A percentile compares a stretch with the other conserved stretches of the same genome.
Conservation (phyloP, 495 filamentous ascomycete genomes). For the Saxispiralis lemnorum region DNA sequence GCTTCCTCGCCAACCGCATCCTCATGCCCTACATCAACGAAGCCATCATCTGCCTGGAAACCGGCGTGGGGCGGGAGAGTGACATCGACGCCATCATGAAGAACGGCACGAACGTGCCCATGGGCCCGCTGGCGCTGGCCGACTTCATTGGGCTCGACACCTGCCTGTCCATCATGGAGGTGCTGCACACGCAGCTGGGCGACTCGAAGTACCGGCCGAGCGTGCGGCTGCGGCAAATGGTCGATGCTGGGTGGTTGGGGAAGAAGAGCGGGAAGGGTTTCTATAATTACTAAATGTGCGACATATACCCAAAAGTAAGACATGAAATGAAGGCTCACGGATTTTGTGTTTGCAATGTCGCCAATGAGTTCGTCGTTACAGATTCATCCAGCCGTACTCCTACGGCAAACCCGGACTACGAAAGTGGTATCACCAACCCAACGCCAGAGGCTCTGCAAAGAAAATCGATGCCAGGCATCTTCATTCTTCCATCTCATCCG, state of each 20-base stretch:
- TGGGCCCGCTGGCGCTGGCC: slow-evolving; percentile 84
- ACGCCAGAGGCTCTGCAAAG: too few relatives aligned
- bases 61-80: slow-evolving; percentile 67
- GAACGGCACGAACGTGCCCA: slow-evolving; percentile 95
- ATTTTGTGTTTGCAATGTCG: not conserved
- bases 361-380: too few relatives aligned
- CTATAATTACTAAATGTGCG: slow-evolving; percentile 53
- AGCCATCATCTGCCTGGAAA: slow-evolving; percentile 90
- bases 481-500: slow-evolving; percentile 1
- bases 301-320: not conserved
- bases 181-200: slow-evolving; percentile 75
- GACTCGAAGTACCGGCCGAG: slow-evolving; percentile 89
- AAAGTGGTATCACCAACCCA: too few relatives aligned
- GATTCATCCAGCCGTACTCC: too few relatives aligned
- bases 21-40: slow-evolving; percentile 99
- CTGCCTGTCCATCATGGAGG: slow-evolving; percentile 92
- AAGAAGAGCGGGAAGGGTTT: slow-evolving; percentile 97
- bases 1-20: slow-evolving; percentile 91
- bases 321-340: not conserved
- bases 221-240: slow-evolving; percentile 79
- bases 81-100: slow-evolving; percentile 98
- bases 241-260: slow-evolving; percentile 92
- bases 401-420: too few relatives aligned
- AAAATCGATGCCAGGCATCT: too few relatives aligned
- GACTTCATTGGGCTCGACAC: slow-evolving; percentile 98